A percentile compares a stretch with the other conserved stretches of the same genome.
Conservation (phyloP, 495 filamentous ascomycete genomes). For the Echria macrotheca region DNA sequence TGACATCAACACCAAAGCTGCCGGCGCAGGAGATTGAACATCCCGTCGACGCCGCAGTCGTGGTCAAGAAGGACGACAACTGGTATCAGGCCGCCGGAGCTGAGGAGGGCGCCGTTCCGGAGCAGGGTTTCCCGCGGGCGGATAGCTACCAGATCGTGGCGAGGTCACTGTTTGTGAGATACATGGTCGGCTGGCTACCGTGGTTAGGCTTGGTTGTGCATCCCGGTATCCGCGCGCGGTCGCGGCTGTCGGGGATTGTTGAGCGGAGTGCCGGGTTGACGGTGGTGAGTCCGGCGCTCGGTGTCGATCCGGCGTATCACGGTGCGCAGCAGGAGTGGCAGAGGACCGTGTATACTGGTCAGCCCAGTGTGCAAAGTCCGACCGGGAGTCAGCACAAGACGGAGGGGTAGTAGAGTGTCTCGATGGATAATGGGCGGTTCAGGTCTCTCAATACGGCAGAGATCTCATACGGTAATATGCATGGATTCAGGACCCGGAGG, state of each 20-base stretch:
- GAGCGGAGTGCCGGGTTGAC: constrained; percentile 19
- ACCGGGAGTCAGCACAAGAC: no score
- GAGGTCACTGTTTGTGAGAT: constrained; percentile 13
- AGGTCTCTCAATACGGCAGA: no score
- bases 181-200: constrained; percentile 19
- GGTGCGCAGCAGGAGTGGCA: no score
- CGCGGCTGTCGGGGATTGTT: constrained; percentile 8
- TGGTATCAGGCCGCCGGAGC: not conserved
- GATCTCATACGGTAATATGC: no score
- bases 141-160: constrained; percentile 14
- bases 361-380: no score
- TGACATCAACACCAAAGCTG: no score
- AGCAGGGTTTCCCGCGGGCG: constrained; percentile 1
- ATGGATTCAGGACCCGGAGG: no score
- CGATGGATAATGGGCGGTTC: no score
- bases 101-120: not conserved
- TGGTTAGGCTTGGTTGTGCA: constrained; percentile 26
- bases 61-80: constrained; percentile 7
- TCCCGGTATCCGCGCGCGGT: constrained; percentile 4
- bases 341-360: no score
- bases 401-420: no score
- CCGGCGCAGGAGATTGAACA: no score
- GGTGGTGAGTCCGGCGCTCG: constrained; percentile 6
- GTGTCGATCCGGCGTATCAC: no score
- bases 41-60: not conserved